phyloP scores from a whole-genome alignment of 169 alveolate species.

The Cryptosporidium ubiquitum region DNA sequence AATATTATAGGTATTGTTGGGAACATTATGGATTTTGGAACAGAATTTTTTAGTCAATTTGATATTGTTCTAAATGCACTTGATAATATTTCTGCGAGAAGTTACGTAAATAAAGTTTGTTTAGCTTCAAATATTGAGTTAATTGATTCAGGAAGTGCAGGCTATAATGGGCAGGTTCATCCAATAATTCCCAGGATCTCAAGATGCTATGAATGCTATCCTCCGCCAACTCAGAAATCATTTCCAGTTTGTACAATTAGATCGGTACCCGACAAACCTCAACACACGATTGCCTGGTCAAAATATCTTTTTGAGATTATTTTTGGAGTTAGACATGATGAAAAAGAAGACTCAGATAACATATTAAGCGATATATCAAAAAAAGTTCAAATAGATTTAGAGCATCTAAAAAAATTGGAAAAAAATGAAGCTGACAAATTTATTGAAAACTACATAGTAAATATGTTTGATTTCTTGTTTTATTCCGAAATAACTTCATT shows the following conservation, averaged over 20 bases:
- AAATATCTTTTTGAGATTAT: slow-evolving; percentile 88
- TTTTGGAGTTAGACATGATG: slow-evolving; percentile 79
- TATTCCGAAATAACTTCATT: neutral
- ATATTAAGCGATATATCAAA: slow-evolving; percentile 77
- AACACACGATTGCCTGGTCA: slow-evolving; percentile 99
- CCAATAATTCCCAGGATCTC: slow-evolving; percentile 88
- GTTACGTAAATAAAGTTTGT: slow-evolving; percentile 93
- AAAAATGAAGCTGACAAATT: slow-evolving; percentile 56
- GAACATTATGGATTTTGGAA: slow-evolving; percentile 85
- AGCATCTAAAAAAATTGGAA: slow-evolving; percentile 55
- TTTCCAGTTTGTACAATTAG: slow-evolving; percentile 98
- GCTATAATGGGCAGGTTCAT: slow-evolving; percentile 92
- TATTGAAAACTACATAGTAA: slow-evolving; percentile 45
- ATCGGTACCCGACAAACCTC: slow-evolving; percentile 97
- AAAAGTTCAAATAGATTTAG: slow-evolving; percentile 49
- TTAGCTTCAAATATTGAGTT: slow-evolving; percentile 88
- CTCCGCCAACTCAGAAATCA: slow-evolving; percentile 86
- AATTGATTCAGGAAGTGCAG: slow-evolving; percentile 96
- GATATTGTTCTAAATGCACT: slow-evolving; percentile 94
- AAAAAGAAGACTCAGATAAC: slow-evolving; percentile 76
- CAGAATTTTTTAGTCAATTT: slow-evolving; percentile 86
- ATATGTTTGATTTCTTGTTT: slow-evolving; percentile 37
- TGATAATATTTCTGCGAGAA: slow-evolving; percentile 95
- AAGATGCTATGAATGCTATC: slow-evolving; percentile 94
- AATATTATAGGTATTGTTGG: slow-evolving; percentile 86